Conservation (phyloP, 2,329 filamentous ascomycete genomes). For the Chrysosporium queenslandicum region DNA sequence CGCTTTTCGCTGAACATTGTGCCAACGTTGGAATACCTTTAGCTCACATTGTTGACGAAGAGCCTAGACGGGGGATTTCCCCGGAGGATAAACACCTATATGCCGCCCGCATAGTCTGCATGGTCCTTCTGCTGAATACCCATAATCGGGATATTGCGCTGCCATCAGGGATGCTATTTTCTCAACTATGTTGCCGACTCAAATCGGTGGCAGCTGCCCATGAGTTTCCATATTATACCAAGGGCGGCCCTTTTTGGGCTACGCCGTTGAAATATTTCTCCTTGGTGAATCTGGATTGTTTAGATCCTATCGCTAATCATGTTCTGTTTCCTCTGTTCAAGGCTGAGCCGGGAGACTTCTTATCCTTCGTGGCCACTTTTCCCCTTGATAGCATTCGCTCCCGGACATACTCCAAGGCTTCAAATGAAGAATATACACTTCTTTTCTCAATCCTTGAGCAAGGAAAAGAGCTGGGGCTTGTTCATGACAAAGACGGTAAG, state of each 20-base stretch:
- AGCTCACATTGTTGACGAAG: slow-evolving; percentile 16
- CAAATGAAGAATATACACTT: slow-evolving; percentile 48
- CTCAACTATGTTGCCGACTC: slow-evolving; percentile 15
- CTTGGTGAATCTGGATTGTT: slow-evolving; percentile 27
- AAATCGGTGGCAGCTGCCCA: slow-evolving; percentile 1
- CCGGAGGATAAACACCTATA: slow-evolving; percentile 17
- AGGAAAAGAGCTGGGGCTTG: slow-evolving; percentile 59
- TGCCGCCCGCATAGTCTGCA: slow-evolving; percentile 20
- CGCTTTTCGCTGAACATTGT: slow-evolving; percentile 27
- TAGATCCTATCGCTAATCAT: slow-evolving; percentile 31
- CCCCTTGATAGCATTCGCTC: slow-evolving; percentile 43
- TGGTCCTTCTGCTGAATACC: slow-evolving; percentile 16
- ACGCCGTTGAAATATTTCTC: slow-evolving; percentile 29
- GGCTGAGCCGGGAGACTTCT: slow-evolving; percentile 27
- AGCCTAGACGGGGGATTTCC: slow-evolving; percentile 11
- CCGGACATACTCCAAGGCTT: slow-evolving; percentile 37
- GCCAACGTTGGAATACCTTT: slow-evolving; percentile 24
- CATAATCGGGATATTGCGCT: slow-evolving; percentile 16
- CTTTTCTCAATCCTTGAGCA: slow-evolving; percentile 59
- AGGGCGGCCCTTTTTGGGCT: slow-evolving; percentile 28
- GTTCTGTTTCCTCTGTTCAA: slow-evolving; percentile 31
- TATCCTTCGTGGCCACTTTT: slow-evolving; percentile 47
- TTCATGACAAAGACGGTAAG: slow-evolving; percentile 53
- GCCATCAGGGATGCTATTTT: slow-evolving; percentile 15
- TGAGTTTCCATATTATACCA: slow-evolving; percentile 4